A percentile compares a stretch with the other conserved stretches of the same genome.
These are phyloP conservation scores for Naganishia antarctica DNA, from an alignment of 768 basidiomycete species.

Conservation along the genomic window DNA sequence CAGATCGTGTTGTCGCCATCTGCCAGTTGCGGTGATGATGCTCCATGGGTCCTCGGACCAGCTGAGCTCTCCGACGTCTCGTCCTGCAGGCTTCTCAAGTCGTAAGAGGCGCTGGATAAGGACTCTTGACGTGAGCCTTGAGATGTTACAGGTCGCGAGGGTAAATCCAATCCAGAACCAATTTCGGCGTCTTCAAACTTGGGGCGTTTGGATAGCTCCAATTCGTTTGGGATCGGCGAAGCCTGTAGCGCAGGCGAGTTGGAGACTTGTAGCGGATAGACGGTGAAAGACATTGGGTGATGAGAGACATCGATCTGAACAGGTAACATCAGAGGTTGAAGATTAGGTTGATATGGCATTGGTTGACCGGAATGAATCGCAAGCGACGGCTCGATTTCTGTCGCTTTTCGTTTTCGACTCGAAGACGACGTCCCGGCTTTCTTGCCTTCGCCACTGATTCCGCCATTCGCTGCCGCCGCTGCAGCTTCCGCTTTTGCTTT, in stretches of 20 bases:
- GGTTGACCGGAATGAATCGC: neutral
- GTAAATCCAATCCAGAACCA: neutral
- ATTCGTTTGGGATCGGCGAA: conserved; percentile 10
- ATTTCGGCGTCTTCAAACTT: conserved; percentile 1
- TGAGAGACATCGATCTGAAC: neutral
- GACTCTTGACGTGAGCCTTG: neutral
- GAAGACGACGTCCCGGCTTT: neutral
- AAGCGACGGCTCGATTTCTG: neutral
- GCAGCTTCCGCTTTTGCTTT: conserved; percentile 15
- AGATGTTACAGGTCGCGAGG: conserved; percentile 11
- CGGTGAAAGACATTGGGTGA: neutral
- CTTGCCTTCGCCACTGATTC: neutral
- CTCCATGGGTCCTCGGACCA: neutral
- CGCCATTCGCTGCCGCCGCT: neutral
- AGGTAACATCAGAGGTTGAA: conserved; percentile 10
- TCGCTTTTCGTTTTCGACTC: conserved; percentile 14
- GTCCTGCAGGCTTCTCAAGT: neutral
- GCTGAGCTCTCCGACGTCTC: neutral
- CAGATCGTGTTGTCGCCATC: neutral
- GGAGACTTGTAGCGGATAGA: neutral
- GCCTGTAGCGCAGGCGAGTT: conserved; percentile 11
- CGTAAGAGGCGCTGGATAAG: neutral
- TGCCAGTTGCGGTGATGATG: neutral
- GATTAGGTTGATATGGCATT: neutral
- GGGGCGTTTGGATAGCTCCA: neutral